Evolutionary conservation across 1,284 basidiomycete species (phyloP).

Genomic region (Cutaneotrichosporon sp.): DNA sequence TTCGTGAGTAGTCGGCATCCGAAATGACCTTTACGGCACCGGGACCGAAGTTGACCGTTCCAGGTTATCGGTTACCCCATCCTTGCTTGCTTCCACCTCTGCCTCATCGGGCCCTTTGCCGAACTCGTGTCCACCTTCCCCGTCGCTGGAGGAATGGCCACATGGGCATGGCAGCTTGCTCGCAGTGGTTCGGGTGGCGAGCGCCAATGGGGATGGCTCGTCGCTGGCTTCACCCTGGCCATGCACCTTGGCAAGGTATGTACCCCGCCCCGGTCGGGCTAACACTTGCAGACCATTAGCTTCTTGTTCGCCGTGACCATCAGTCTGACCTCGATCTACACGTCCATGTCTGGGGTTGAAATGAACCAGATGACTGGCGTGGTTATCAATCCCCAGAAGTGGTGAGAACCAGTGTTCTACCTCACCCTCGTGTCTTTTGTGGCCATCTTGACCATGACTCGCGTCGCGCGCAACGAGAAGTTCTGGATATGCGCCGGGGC

Average conservation of each 20-base stretch:
- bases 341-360: not conserved
- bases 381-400: not conserved
- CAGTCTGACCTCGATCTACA: not conserved
- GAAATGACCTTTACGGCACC: not conserved
- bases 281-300: not conserved
- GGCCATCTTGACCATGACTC: slow-evolving; percentile 9
- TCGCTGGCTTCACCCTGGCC: slow-evolving; percentile 47
- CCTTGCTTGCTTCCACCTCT: slow-evolving; percentile 36
- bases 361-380: not conserved
- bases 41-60: slow-evolving; percentile 4
- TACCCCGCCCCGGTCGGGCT: slow-evolving; percentile 6
- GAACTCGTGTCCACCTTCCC: slow-evolving; percentile 50
- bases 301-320: not conserved
- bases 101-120: slow-evolving; percentile 42
- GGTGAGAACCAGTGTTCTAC: slow-evolving; percentile 14
- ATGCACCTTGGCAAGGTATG: slow-evolving; percentile 47
- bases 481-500: slow-evolving; percentile 9
- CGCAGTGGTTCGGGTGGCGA: slow-evolving; percentile 45
- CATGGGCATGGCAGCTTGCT: slow-evolving; percentile 50
- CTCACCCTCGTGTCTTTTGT: slow-evolving; percentile 7
- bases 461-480: not conserved
- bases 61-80: slow-evolving; percentile 49
- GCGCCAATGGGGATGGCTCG: slow-evolving; percentile 47
- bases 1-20: slow-evolving; percentile 14
- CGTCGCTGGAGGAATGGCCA: slow-evolving; percentile 49